Conservation (phyloP, 345 rosid genomes). For the Aquilaria malaccensis region DNA sequence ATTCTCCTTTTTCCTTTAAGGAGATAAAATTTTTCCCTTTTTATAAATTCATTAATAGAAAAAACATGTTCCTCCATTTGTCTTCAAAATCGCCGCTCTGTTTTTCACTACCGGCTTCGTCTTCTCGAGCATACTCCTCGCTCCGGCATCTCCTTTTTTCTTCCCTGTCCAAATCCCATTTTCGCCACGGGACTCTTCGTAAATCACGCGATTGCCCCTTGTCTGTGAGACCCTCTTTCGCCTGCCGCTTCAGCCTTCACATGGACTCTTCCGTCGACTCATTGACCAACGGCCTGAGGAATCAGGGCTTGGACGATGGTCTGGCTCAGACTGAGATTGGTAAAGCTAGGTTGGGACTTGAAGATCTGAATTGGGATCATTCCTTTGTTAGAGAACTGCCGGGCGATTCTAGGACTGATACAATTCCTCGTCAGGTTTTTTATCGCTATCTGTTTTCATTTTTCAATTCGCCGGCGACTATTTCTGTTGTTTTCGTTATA, state of each 20-base stretch:
- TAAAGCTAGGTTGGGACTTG: constrained; percentile 28
- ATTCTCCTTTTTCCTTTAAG: too few relatives aligned
- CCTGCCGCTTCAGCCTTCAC: constrained; percentile 30
- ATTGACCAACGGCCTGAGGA: constrained; percentile 58
- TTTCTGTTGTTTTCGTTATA: background rate
- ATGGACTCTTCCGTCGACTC: constrained; percentile 67
- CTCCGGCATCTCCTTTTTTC: constrained; percentile 1
- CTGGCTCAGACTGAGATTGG: constrained; percentile 14
- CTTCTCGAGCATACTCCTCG: constrained; percentile 4
- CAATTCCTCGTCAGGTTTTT: constrained; percentile 74
- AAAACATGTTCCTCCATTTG: constrained; percentile 17
- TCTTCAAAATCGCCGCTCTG: constrained; percentile 16
- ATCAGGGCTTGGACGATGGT: constrained; percentile 35
- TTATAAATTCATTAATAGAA: background rate
- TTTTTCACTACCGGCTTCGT: constrained; percentile 12
- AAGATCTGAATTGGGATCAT: constrained; percentile 87
- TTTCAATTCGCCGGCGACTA: background rate
- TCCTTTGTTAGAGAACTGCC: constrained; percentile 85
- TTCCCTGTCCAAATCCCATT: constrained; percentile 12
- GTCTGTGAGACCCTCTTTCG: constrained; percentile 8
- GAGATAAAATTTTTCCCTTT: too few relatives aligned
- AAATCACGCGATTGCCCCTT: constrained; percentile 16
- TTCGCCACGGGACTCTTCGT: constrained; percentile 23
- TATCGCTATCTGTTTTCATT: background rate
- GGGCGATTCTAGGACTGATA: constrained; percentile 66